These are phyloP conservation scores for Mollisia scopiformis DNA, from an alignment of 2,329 filamentous ascomycete genomes.

Conservation along the genomic window DNA sequence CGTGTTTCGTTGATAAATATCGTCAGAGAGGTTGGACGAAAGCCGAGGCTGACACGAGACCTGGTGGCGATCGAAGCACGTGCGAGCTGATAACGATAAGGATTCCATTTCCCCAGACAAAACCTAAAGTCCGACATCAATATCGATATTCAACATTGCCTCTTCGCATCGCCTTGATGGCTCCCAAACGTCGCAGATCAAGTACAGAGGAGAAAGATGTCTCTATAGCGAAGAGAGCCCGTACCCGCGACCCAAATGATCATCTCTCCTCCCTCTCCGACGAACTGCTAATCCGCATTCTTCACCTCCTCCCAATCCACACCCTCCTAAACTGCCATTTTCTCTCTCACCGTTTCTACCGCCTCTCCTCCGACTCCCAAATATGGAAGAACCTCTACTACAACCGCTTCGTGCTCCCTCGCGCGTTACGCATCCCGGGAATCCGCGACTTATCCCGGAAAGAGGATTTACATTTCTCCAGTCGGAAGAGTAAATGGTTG, in stretches of 20 bases:
- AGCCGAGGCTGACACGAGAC: neutral
- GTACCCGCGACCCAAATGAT: constrained; percentile 48
- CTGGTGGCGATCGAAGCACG: neutral
- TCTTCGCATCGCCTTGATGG: constrained; percentile 5
- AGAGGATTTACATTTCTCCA: constrained; percentile 33
- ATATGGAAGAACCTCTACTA: constrained; percentile 93
- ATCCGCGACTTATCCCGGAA: constrained; percentile 47
- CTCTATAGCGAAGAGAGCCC: constrained; percentile 23
- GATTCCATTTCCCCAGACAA: neutral
- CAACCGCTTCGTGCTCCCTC: constrained; percentile 80
- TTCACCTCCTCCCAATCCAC: constrained; percentile 73
- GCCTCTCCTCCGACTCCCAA: constrained; percentile 78
- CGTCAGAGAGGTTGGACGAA: neutral
- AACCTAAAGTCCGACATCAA: neutral
- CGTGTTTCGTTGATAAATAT: neutral
- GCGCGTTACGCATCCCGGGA: constrained; percentile 75
- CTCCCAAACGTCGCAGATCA: constrained; percentile 31
- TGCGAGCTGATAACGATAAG: neutral
- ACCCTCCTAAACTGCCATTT: constrained; percentile 65
- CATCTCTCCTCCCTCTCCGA: constrained; percentile 77
- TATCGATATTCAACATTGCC: neutral
- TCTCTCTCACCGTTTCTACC: constrained; percentile 76
- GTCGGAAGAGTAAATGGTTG: constrained; percentile 56
- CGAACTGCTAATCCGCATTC: constrained; percentile 83
- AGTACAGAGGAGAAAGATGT: constrained; percentile 7